phyloP scores from a whole-genome alignment of 371 early-diverging fungal species.

The Lichtheimia corymbifera region DNA sequence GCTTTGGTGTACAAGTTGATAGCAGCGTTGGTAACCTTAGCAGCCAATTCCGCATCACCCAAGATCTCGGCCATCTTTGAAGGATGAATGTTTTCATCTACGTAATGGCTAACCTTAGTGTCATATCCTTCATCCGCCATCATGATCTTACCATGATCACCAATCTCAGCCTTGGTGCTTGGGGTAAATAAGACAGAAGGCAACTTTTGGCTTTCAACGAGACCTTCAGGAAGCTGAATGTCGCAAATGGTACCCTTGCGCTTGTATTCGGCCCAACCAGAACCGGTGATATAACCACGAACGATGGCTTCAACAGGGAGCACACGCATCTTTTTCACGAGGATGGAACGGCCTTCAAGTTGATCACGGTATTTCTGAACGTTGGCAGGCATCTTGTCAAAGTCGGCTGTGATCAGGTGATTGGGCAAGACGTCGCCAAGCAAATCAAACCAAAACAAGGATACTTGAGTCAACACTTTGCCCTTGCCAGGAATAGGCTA shows the following conservation, averaged over 20 bases:
- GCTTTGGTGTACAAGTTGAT: conserved; percentile 51
- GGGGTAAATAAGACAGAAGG: conserved; percentile 91
- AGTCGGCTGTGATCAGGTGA: conserved; percentile 92
- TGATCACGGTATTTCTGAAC: conserved; percentile 88
- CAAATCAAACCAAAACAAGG: conserved; percentile 92
- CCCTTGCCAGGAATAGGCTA: conserved; percentile 95
- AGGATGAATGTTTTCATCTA: conserved; percentile 97
- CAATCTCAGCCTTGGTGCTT: conserved; percentile 97
- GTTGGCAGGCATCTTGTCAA: conserved; percentile 88
- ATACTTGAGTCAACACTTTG: conserved; percentile 92
- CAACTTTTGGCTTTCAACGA: conserved; percentile 86
- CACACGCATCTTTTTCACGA: conserved; percentile 92
- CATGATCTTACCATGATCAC: conserved; percentile 78
- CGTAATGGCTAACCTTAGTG: not conserved
- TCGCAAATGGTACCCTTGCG: conserved; percentile 91
- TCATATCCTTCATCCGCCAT: no score
- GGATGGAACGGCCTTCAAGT: conserved; percentile 85
- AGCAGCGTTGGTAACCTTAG: conserved; percentile 38
- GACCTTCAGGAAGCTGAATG: conserved; percentile 78
- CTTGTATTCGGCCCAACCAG: conserved; percentile 95
- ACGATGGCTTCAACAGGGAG: conserved; percentile 98
- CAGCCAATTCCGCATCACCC: conserved; percentile 60
- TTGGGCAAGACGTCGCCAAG: conserved; percentile 85
- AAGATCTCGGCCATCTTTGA: conserved; percentile 84
- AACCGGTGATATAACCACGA: conserved; percentile 95